phyloP scores from a whole-genome alignment of 192 early-diverging fungal species.

The Obelidium mucronatum region DNA sequence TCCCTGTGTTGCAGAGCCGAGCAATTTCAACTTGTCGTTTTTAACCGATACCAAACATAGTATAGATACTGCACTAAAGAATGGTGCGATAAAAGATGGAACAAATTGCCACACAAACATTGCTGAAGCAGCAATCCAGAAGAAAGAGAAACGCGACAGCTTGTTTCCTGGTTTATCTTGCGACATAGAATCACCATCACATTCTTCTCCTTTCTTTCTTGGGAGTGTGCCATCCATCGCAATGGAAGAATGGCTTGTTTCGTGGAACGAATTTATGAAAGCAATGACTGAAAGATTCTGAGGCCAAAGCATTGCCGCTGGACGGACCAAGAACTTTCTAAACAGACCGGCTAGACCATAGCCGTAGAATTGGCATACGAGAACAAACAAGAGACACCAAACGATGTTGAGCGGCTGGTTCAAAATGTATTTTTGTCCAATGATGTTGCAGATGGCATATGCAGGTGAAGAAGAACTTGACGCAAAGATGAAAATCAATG shows the following conservation, averaged over 20 bases:
- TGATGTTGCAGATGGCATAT: constrained; percentile 55
- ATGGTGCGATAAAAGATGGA: constrained; percentile 30
- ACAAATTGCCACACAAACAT: constrained; percentile 35
- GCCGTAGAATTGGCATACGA: constrained; percentile 31
- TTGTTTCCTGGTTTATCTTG: neutral
- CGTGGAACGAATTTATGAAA: constrained; percentile 81
- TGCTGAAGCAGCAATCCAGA: constrained; percentile 36
- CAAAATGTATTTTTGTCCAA: constrained; percentile 27
- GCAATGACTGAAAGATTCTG: constrained; percentile 75
- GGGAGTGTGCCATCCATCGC: neutral
- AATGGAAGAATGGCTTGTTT: neutral
- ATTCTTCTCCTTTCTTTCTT: too few relatives aligned
- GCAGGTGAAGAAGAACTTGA: constrained; percentile 67
- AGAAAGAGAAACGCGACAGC: constrained; percentile 39
- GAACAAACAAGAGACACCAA: constrained; percentile 20
- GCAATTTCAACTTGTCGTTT: constrained; percentile 5
- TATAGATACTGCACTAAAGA: constrained; percentile 25
- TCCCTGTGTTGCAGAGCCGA: constrained; percentile 37
- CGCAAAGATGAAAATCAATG: constrained; percentile 78
- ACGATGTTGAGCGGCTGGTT: neutral
- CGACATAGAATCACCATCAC: neutral
- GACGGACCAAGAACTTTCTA: constrained; percentile 81
- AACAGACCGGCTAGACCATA: constrained; percentile 73
- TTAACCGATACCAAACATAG: constrained; percentile 27
- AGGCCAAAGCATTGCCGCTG: constrained; percentile 88